Percentiles rank a stretch among this genome's conserved stretches.
phyloP scores from a whole-genome alignment of 805 yeast species.

The Lipomyces chichibuensis region DNA sequence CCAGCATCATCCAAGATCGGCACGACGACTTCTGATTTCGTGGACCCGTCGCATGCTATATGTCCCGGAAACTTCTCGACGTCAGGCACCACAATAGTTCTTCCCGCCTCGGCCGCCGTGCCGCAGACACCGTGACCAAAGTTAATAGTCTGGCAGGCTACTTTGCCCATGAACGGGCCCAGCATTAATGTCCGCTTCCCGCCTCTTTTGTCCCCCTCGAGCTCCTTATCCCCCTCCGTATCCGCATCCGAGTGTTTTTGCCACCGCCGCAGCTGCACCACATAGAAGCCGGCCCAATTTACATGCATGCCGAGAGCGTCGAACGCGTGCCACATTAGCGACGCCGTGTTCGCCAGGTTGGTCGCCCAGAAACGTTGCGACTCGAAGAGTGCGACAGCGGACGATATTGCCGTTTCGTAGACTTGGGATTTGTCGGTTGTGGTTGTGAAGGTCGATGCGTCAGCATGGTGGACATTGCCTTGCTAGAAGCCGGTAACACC shows the following conservation, averaged over 20 bases:
- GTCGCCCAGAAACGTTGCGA: conserved; percentile 84
- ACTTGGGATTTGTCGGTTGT: conserved; percentile 44
- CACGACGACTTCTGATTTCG: conserved; percentile 82
- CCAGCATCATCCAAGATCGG: conserved; percentile 66
- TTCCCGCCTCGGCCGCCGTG: conserved; percentile 60
- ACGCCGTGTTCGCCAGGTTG: conserved; percentile 82
- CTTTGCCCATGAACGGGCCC: conserved; percentile 96
- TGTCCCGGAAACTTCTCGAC: conserved; percentile 86
- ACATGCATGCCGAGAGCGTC: conserved; percentile 58
- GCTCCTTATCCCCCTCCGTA: neutral
- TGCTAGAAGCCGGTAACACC: no score
- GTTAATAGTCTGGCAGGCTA: conserved; percentile 84
- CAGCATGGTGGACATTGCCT: conserved; percentile 63
- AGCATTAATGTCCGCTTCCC: conserved; percentile 55
- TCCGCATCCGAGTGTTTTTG: conserved; percentile 36
- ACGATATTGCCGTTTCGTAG: conserved; percentile 58
- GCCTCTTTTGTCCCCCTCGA: neutral
- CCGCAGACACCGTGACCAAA: conserved; percentile 94
- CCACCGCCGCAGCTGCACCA: conserved; percentile 47
- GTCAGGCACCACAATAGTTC: conserved; percentile 75
- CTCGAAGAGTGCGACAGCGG: conserved; percentile 65
- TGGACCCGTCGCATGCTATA: conserved; percentile 96
- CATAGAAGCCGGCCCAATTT: conserved; percentile 95
- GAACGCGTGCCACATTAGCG: conserved; percentile 87
- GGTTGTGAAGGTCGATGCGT: conserved; percentile 57